These are phyloP conservation scores for Micromonas pusilla DNA, from an alignment of 139 green algal species.

Conservation along the genomic window DNA sequence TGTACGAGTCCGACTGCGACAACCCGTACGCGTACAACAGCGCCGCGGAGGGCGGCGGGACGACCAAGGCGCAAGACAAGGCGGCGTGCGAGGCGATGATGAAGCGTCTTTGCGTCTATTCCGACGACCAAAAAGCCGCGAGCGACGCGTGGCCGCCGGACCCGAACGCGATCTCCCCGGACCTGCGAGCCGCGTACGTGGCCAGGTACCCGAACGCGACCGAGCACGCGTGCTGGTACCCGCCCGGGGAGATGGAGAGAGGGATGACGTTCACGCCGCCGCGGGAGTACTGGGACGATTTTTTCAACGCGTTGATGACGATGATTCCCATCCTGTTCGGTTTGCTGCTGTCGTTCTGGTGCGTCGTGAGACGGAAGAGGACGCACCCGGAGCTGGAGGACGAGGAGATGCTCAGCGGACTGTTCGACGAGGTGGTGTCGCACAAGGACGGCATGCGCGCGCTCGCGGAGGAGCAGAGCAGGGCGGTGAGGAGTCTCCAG, in stretches of 20 bases:
- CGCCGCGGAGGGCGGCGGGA: too few species aligned
- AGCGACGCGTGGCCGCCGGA: not conserved
- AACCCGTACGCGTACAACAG: not conserved
- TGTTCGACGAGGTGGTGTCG: not conserved
- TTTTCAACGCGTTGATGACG: not conserved
- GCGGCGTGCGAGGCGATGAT: too few species aligned
- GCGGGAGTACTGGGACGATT: not conserved
- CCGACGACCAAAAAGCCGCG: too few species aligned
- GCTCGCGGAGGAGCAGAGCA: not conserved
- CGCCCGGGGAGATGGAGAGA: not conserved
- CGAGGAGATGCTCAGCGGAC: not conserved
- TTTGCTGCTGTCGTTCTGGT: not conserved
- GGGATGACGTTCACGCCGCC: not conserved
- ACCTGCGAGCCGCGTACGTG: not conserved
- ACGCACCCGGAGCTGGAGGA: not conserved
- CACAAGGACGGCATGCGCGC: not conserved
- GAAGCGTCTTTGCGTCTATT: too few species aligned
- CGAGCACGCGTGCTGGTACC: not conserved
- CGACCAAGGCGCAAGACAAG: too few species aligned
- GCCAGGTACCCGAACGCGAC: not conserved
- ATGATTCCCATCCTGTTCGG: not conserved
- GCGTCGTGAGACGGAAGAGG: not conserved
- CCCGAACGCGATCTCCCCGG: not conserved
- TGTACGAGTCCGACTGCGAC: not conserved
- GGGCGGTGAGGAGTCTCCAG: not conserved